phyloP scores from a whole-genome alignment of 805 yeast genomes.

The Candida yuanshanica region DNA sequence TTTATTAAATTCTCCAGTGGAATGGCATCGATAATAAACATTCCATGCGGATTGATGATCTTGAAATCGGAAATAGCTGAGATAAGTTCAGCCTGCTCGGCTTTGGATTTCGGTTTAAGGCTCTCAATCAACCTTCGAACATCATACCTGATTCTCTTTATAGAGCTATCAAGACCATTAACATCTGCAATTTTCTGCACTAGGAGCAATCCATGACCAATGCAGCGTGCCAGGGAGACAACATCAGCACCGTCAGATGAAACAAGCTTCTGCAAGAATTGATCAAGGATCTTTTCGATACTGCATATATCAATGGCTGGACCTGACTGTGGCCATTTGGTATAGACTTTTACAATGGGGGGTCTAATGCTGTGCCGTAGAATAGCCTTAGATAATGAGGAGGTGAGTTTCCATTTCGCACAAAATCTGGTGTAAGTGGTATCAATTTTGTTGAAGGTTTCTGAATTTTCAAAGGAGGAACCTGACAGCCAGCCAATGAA shows the following conservation, averaged over 20 bases:
- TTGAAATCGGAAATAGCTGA: not conserved
- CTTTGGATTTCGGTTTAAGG: constrained; percentile 2
- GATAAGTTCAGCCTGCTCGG: not conserved
- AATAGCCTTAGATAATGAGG: constrained; percentile 5
- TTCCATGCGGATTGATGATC: constrained; percentile 11
- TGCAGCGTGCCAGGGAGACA: constrained; percentile 2
- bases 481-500: constrained; percentile 44
- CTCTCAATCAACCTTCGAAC: constrained; percentile 11
- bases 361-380: constrained; percentile 1
- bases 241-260: constrained; percentile 1
- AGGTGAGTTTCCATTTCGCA: constrained; percentile 5
- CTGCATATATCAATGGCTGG: not conserved
- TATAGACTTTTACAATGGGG: not conserved
- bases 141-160: constrained; percentile 17
- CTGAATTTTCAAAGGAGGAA: not conserved
- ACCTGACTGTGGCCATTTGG: not conserved
- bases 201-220: constrained; percentile 10
- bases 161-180: constrained; percentile 7
- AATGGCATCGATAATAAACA: constrained; percentile 15
- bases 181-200: constrained; percentile 11
- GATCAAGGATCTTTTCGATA: constrained; percentile 8
- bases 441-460: not conserved
- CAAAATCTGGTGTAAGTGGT: constrained; percentile 8
- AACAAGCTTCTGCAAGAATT: constrained; percentile 2
- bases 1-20: not conserved